These are phyloP conservation scores for Neonectria hederae DNA, from an alignment of 2,329 filamentous ascomycete species.

Conservation along the genomic window DNA sequence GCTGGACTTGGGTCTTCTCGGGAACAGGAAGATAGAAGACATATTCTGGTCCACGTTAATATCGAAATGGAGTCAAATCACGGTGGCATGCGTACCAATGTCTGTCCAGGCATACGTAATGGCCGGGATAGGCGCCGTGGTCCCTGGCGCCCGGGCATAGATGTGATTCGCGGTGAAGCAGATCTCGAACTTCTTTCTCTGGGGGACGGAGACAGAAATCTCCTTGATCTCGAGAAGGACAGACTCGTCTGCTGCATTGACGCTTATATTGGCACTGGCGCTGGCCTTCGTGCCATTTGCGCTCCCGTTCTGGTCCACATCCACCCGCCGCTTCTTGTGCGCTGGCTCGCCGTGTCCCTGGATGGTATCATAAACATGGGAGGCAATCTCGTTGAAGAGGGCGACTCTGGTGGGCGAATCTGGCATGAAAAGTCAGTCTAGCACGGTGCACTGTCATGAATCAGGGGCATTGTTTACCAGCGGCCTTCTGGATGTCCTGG, in stretches of 20 bases:
- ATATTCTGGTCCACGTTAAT: conserved; percentile 57
- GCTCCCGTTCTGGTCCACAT: conserved; percentile 47
- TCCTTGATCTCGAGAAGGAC: conserved; percentile 70
- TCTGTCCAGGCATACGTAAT: conserved; percentile 69
- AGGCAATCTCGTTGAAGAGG: conserved; percentile 67
- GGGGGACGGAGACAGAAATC: conserved; percentile 72
- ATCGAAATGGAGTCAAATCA: neutral
- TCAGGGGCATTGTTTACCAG: conserved; percentile 54
- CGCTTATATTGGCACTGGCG: conserved; percentile 34
- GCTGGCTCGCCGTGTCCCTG: conserved; percentile 55
- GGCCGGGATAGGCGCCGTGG: conserved; percentile 60
- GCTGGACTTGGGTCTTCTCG: conserved; percentile 71
- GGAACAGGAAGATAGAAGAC: conserved; percentile 72
- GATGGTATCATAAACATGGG: conserved; percentile 59
- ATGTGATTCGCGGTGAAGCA: conserved; percentile 69
- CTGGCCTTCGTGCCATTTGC: conserved; percentile 28
- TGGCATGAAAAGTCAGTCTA: conserved; percentile 40
- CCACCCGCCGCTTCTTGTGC: conserved; percentile 63
- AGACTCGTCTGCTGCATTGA: conserved; percentile 58
- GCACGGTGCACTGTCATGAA: conserved; percentile 2
- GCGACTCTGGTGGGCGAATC: conserved; percentile 60
- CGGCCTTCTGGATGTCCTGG: conserved; percentile 60
- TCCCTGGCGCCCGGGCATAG: conserved; percentile 64
- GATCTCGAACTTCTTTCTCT: conserved; percentile 74
- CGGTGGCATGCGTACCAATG: conserved; percentile 59